These are phyloP conservation scores for Sporothrix humicola DNA, from an alignment of 2,329 filamentous ascomycete species.

Conservation along the genomic window DNA sequence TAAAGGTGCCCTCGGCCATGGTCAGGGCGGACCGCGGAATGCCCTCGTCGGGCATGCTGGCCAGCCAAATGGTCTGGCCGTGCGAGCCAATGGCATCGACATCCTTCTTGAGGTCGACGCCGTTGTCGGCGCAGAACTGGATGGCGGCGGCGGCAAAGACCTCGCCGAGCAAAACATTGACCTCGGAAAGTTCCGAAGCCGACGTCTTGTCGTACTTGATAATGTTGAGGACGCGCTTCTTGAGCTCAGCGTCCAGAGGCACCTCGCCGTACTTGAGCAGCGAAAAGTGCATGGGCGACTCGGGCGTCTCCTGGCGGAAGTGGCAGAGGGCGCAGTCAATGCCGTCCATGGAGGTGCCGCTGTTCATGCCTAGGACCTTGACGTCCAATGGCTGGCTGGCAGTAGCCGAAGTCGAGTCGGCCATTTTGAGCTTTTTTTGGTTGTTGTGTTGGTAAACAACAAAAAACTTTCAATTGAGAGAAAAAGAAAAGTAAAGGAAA, in stretches of 20 bases:
- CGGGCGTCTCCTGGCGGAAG: conserved; percentile 59
- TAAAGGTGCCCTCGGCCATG: conserved; percentile 63
- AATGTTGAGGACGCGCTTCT: conserved; percentile 62
- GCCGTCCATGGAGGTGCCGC: conserved; percentile 60
- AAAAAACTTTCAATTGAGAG: background rate
- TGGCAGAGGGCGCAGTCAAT: conserved; percentile 65
- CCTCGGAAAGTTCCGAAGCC: conserved; percentile 59
- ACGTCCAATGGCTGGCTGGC: conserved; percentile 51
- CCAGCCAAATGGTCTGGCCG: conserved; percentile 64
- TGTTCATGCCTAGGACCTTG: conserved; percentile 61
- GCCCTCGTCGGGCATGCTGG: conserved; percentile 57
- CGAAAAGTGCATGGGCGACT: conserved; percentile 60
- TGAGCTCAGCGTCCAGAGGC: conserved; percentile 59
- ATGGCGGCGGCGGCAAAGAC: conserved; percentile 60
- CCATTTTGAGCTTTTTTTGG: background rate
- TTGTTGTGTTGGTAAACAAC: background rate
- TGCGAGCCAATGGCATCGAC: conserved; percentile 64
- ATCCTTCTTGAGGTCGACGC: conserved; percentile 50
- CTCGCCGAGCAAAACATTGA: conserved; percentile 63
- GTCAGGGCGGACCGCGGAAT: conserved; percentile 57
- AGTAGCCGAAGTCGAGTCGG: conserved; percentile 12
- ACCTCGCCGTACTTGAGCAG: conserved; percentile 63
- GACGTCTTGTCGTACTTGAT: conserved; percentile 61
- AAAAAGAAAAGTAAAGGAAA: background rate
- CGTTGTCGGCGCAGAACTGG: conserved; percentile 54